Percentiles rank a stretch among this genome's conserved stretches.
phyloP scores from a whole-genome alignment of 2,329 filamentous ascomycete species.

The Colletotrichum liriopes region DNA sequence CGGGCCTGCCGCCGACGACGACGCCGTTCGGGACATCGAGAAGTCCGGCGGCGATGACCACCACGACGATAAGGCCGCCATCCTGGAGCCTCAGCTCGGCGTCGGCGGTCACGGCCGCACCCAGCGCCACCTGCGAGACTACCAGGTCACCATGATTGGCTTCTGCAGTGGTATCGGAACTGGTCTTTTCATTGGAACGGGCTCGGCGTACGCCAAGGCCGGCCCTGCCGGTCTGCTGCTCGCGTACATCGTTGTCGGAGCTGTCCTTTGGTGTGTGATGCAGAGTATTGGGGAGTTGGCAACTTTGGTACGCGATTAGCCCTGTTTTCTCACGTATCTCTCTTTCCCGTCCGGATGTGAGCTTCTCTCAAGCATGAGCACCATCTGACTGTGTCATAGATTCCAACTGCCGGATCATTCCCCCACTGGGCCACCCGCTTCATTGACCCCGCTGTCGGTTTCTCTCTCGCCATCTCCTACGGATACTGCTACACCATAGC shows the following conservation, averaged over 20 bases:
- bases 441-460: slow-evolving; percentile 58
- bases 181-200: slow-evolving; percentile 63
- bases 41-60: slow-evolving; percentile 21
- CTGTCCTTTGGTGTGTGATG: slow-evolving; percentile 62
- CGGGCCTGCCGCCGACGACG: slow-evolving; percentile 28
- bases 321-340: slow-evolving; percentile 46
- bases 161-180: slow-evolving; percentile 62
- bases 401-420: slow-evolving; percentile 45
- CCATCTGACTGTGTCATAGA: slow-evolving; percentile 16
- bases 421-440: slow-evolving; percentile 52
- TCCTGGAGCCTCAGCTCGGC: slow-evolving; percentile 40
- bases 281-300: slow-evolving; percentile 65
- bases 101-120: slow-evolving; percentile 42
- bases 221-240: slow-evolving; percentile 62
- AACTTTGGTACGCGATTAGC: slow-evolving; percentile 45
- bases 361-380: slow-evolving; percentile 55
- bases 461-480: slow-evolving; percentile 64
- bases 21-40: slow-evolving; percentile 30
- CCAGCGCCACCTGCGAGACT: slow-evolving; percentile 43
- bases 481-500: slow-evolving; percentile 62
- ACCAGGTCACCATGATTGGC: slow-evolving; percentile 69
- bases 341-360: slow-evolving; percentile 60
- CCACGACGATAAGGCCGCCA: slow-evolving; percentile 36
- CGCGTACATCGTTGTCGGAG: slow-evolving; percentile 60
- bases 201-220: slow-evolving; percentile 57